These are phyloP conservation scores for Dimocarpus longan DNA, from an alignment of 345 rosid genomes.

Conservation along the genomic window DNA sequence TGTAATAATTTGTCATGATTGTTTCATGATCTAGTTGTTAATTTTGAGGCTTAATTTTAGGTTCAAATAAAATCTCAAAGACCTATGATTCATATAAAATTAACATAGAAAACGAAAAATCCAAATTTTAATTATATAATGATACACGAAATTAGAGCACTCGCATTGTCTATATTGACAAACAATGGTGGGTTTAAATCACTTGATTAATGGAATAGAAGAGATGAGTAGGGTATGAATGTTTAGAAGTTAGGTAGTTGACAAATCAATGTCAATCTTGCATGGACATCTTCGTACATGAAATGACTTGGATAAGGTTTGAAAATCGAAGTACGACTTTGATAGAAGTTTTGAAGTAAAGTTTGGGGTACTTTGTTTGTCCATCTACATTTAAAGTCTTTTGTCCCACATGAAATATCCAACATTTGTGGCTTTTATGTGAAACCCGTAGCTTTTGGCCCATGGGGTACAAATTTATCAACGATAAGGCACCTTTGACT, in stretches of 20 bases:
- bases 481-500: no score
- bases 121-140: no score
- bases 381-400: not conserved
- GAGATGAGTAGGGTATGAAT: not conserved
- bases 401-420: not conserved
- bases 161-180: no score
- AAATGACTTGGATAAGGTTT: slow-evolving; percentile 15
- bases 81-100: no score
- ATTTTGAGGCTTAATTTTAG: no score
- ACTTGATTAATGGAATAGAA: not conserved
- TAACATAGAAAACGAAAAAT: no score
- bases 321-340: not conserved
- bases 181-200: not conserved
- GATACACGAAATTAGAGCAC: no score
- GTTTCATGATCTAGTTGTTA: no score
- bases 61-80: no score
- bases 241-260: slow-evolving; percentile 19
- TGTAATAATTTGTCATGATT: no score
- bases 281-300: slow-evolving; percentile 1
- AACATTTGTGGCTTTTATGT: not conserved
- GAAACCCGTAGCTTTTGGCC: not conserved
- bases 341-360: not conserved
- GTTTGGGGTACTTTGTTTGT: not conserved
- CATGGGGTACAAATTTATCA: no score
- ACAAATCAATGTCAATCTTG: not conserved